Evolutionary conservation across 768 basidiomycete species (phyloP), one percentile per base, ranked within the genome.

Genomic region (Chlorophyllum brunneum): DNA sequence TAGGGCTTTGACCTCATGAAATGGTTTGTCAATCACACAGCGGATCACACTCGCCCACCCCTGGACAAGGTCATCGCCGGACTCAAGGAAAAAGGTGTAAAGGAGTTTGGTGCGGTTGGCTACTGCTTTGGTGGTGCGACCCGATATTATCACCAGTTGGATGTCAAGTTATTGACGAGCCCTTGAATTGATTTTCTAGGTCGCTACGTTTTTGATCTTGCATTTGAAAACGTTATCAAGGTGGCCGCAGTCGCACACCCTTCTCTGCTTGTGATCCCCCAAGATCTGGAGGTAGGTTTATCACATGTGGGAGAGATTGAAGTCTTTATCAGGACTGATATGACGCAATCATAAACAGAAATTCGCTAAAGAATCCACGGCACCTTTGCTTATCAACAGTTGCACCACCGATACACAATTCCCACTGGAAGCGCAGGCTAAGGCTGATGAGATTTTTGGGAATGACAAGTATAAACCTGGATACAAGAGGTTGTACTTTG

Each of bases 61-160:
- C 56, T 87, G 23, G 76, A 87, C 66, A 79, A 75, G 43, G 79
- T 85, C 38, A 71, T 86, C 27, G 65, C 62, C 3, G 78, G 70
- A 0, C 74, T 91, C 54, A 83, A 81, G 61, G 76, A 66, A 27
- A 60, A 78, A 55, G 88, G 86, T 1, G 70, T 89, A 18, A 80
- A 71, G 1, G 63, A 63, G 5, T 76, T 90, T 51, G 85, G 70
- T 0, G 80, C 82, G 0, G 76, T 77, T 4, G 86, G 85, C 2
- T 89, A 82, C 70, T 91, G 88, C 70, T 83, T 78, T 49, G 84
- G 85, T 54, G 86, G 81, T 76, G 54, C 52, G 72, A 47, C 11
- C 16, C 20, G 27, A 20, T 15, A 20, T 11, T 27, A 36, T 2
- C 2, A 26, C 5, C 23, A 7, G 11, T 11, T 18, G 10, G 13